Percentiles rank a stretch among this genome's conserved stretches.
These are phyloP conservation scores for Globisporangium iwayamae DNA, from an alignment of 352 stramenopile genomes.

Conservation along the genomic window DNA sequence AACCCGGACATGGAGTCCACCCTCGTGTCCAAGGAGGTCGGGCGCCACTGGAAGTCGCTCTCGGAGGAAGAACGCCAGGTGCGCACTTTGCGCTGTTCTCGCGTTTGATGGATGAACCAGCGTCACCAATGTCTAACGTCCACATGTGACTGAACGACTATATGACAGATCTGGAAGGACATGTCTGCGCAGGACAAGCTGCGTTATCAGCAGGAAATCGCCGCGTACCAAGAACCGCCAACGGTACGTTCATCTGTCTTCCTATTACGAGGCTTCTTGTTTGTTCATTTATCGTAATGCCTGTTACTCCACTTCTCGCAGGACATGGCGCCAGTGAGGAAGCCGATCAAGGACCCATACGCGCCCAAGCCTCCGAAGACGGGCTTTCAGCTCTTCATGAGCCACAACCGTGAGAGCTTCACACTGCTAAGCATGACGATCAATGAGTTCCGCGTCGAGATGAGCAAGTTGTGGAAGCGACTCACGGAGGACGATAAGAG, in stretches of 20 bases:
- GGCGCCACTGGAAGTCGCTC: constrained; percentile 43
- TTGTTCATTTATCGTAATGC: not conserved
- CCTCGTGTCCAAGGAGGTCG: constrained; percentile 49
- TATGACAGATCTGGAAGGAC: constrained; percentile 37
- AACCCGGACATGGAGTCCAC: constrained; percentile 35
- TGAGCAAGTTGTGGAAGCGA: constrained; percentile 47
- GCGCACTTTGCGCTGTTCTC: not conserved
- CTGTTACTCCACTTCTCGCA: not conserved
- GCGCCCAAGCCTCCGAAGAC: constrained; percentile 39
- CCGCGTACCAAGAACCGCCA: constrained; percentile 26
- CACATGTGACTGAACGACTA: too few relatives aligned
- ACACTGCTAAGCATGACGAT: constrained; percentile 46
- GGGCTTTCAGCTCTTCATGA: constrained; percentile 65
- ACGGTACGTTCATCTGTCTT: constrained; percentile 3
- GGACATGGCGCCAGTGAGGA: constrained; percentile 7
- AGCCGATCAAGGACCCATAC: constrained; percentile 34
- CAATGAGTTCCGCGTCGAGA: constrained; percentile 54
- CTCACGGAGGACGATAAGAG: constrained; percentile 40
- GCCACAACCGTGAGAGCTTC: constrained; percentile 51
- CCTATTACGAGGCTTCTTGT: not conserved
- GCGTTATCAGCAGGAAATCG: constrained; percentile 51
- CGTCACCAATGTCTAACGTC: too few relatives aligned
- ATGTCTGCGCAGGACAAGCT: constrained; percentile 43
- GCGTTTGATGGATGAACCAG: too few relatives aligned
- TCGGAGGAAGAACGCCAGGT: constrained; percentile 34